phyloP scores from a whole-genome alignment of 495 filamentous ascomycete genomes.

The Daldinia decipiens region DNA sequence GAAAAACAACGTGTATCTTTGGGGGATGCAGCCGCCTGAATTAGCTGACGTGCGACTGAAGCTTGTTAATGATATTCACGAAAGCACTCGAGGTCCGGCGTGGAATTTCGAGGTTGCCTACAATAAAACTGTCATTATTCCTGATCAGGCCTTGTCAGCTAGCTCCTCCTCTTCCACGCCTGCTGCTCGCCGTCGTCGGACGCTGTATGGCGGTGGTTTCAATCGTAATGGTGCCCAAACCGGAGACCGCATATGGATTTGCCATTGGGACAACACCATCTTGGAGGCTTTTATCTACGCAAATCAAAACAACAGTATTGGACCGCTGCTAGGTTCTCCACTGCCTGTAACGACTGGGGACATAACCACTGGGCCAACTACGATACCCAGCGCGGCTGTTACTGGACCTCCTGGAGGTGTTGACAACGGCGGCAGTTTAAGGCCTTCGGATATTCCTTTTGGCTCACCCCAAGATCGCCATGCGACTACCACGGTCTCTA shows the following conservation, averaged over 20 bases:
- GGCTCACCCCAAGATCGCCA: constrained; percentile 24
- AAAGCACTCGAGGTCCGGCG: constrained; percentile 73
- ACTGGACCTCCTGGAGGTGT: constrained; percentile 25
- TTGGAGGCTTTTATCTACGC: constrained; percentile 86
- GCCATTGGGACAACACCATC: constrained; percentile 84
- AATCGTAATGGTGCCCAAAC: constrained; percentile 63
- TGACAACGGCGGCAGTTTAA: constrained; percentile 21
- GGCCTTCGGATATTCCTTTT: constrained; percentile 14
- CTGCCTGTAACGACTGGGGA: constrained; percentile 21
- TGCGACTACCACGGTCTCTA: constrained; percentile 5
- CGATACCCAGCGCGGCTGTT: constrained; percentile 33
- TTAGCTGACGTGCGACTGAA: constrained; percentile 63
- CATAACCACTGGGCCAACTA: not conserved
- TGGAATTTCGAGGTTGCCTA: constrained; percentile 76
- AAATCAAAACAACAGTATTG: constrained; percentile 63
- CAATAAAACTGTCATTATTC: constrained; percentile 84
- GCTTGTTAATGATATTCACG: constrained; percentile 71
- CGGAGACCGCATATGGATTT: constrained; percentile 84
- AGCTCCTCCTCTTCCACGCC: constrained; percentile 20
- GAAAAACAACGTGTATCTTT: constrained; percentile 60
- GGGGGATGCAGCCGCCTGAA: constrained; percentile 78
- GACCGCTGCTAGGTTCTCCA: constrained; percentile 39
- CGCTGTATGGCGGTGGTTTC: constrained; percentile 47
- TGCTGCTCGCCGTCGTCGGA: constrained; percentile 27
- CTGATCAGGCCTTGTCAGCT: constrained; percentile 60